phyloP scores from a whole-genome alignment of 1,139 yeast species.

The Kluyveromyces marxianus region DNA sequence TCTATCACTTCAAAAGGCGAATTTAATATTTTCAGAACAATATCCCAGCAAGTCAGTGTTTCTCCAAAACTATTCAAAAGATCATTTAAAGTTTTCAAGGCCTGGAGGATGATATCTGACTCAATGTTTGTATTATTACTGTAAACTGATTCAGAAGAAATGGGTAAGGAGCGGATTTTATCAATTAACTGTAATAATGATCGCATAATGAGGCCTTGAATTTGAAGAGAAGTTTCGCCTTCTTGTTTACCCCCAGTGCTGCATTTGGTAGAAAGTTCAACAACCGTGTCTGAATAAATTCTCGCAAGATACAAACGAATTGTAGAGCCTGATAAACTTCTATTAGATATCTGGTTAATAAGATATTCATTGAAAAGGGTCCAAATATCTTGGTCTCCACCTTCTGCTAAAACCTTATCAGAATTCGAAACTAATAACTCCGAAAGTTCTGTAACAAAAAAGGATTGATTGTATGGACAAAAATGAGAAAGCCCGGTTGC shows the following conservation, averaged over 20 bases:
- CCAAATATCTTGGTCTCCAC: slow-evolving; percentile 38
- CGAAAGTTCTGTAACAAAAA: slow-evolving; percentile 33
- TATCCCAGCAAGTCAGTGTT: slow-evolving; percentile 59
- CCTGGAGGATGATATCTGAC: slow-evolving; percentile 57
- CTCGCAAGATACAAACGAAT: slow-evolving; percentile 42
- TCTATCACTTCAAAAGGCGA: slow-evolving; percentile 49
- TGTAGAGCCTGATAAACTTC: slow-evolving; percentile 33
- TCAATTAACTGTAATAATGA: slow-evolving; percentile 20
- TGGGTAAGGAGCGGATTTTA: slow-evolving; percentile 20
- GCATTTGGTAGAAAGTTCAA: slow-evolving; percentile 29
- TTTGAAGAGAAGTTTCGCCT: slow-evolving; percentile 11
- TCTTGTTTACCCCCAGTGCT: slow-evolving; percentile 33
- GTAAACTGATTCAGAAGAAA: slow-evolving; percentile 23
- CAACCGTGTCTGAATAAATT: slow-evolving; percentile 40
- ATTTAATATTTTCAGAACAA: slow-evolving; percentile 60
- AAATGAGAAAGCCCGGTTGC: slow-evolving; percentile 11
- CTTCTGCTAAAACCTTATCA: slow-evolving; percentile 38
- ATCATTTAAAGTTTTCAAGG: slow-evolving; percentile 56
- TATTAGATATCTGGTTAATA: slow-evolving; percentile 37
- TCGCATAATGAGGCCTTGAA: slow-evolving; percentile 18
- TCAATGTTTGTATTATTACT: slow-evolving; percentile 34
- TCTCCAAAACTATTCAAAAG: slow-evolving; percentile 72
- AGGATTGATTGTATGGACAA: slow-evolving; percentile 33
- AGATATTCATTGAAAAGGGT: slow-evolving; percentile 38
- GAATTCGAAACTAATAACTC: slow-evolving; percentile 47